Evolutionary conservation across 257 asterid species (phyloP).

Genomic region (Solanum verrucosum): DNA sequence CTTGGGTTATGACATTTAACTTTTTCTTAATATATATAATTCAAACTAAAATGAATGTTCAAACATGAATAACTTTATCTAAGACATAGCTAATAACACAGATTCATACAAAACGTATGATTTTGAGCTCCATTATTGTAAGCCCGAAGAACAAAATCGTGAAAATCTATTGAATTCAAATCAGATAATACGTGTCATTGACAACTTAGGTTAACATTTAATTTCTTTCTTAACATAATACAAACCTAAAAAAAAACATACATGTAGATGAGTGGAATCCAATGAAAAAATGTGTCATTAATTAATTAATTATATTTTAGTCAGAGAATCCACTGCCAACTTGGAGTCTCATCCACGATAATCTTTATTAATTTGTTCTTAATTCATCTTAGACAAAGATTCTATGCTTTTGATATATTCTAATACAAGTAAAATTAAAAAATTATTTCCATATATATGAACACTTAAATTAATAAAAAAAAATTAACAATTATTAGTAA

Average conservation of each 20-base stretch:
- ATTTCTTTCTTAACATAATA: neutral
- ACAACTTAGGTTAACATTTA: neutral
- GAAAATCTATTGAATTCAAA: neutral
- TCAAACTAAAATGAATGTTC: neutral
- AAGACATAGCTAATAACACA: no score
- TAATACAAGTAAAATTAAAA: neutral
- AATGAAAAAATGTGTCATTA: neutral
- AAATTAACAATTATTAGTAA: neutral
- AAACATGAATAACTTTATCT: no score
- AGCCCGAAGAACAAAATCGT: neutral
- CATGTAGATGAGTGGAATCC: neutral
- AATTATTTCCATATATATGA: neutral
- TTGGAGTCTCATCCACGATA: conserved; percentile 10
- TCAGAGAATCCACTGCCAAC: conserved; percentile 26
- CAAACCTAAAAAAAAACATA: neutral
- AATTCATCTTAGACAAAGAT: conserved; percentile 23
- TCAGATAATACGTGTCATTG: neutral
- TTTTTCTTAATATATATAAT: neutral
- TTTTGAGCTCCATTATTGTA: neutral
- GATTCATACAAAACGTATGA: neutral
- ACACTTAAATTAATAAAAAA: neutral
- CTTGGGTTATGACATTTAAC: neutral
- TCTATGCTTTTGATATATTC: conserved; percentile 5
- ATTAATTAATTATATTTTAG: neutral
- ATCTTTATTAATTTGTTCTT: conserved; percentile 1